Evolutionary conservation across 1,284 basidiomycete species (phyloP).

Genomic region (Clitocybe nebularis): DNA sequence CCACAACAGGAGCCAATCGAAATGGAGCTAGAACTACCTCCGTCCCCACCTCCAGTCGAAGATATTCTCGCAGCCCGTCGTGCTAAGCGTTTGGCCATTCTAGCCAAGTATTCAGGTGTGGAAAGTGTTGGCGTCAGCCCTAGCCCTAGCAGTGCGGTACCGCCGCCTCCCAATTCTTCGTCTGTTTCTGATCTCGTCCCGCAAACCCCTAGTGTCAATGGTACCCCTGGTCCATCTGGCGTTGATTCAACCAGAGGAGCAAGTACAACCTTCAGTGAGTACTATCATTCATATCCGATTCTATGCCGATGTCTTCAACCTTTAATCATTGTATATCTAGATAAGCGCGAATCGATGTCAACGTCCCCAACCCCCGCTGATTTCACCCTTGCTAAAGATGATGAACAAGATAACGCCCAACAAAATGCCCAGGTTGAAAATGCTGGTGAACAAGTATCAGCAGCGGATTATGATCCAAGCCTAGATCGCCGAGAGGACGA

Average conservation of each 20-base stretch:
- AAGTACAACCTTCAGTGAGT: too few species aligned
- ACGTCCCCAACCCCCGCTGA: conserved; percentile 50
- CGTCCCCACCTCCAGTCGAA: conserved; percentile 63
- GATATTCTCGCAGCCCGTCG: conserved; percentile 75
- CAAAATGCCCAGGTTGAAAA: conserved; percentile 15
- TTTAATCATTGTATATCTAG: conserved; percentile 20
- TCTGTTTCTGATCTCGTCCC: conserved; percentile 58
- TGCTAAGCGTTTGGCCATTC: conserved; percentile 77
- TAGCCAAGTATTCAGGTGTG: conserved; percentile 72
- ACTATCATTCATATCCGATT: background rate
- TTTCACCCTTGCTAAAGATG: conserved; percentile 61
- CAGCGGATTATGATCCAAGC: conserved; percentile 92
- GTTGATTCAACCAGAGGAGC: conserved; percentile 2
- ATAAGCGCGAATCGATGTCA: conserved; percentile 49
- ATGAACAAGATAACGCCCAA: conserved; percentile 38
- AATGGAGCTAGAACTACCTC: conserved; percentile 55
- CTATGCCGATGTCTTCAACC: conserved; percentile 4
- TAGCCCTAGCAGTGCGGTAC: conserved; percentile 68
- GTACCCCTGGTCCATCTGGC: conserved; percentile 24
- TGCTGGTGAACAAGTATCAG: conserved; percentile 68
- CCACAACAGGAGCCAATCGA: conserved; percentile 31
- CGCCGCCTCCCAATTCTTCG: conserved; percentile 56
- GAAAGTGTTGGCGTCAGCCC: conserved; percentile 45
- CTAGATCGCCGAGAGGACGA: conserved; percentile 81
- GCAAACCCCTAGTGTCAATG: conserved; percentile 46